Evolutionary conservation across 2,329 filamentous ascomycete species (phyloP).

Genomic region (Fusarium euwallaceae): DNA sequence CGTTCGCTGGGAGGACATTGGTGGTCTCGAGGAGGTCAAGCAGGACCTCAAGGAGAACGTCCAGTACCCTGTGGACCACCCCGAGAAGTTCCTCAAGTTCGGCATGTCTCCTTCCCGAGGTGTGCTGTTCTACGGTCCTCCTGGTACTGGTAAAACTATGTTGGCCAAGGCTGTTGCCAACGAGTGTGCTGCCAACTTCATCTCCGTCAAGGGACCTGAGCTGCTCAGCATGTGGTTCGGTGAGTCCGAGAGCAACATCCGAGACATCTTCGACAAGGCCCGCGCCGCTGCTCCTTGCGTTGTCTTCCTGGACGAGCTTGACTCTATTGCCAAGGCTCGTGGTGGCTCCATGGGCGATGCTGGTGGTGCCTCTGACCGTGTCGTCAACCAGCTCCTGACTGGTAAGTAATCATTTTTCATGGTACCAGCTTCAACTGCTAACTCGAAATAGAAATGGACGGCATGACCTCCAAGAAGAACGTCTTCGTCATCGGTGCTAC

Average conservation of each 20-base stretch:
- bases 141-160: slow-evolving; percentile 99
- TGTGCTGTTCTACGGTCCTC: slow-evolving; percentile 98
- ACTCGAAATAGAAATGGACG: slow-evolving; percentile 86
- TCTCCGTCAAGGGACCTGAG: slow-evolving; percentile 98
- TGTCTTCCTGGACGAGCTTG: slow-evolving; percentile 98
- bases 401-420: slow-evolving; percentile 67
- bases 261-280: slow-evolving; percentile 99
- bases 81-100: slow-evolving; percentile 99
- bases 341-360: slow-evolving; percentile 96
- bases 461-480: slow-evolving; percentile 99
- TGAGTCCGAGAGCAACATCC: slow-evolving; percentile 99
- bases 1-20: slow-evolving; percentile 99
- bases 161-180: slow-evolving; percentile 99
- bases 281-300: slow-evolving; percentile 97
- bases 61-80: slow-evolving; percentile 98
- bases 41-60: slow-evolving; percentile 99
- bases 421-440: slow-evolving; percentile 51
- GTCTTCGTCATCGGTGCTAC: slow-evolving; percentile 99
- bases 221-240: slow-evolving; percentile 99
- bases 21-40: slow-evolving; percentile 98
- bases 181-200: slow-evolving; percentile 99
- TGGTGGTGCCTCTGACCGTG: slow-evolving; percentile 97
- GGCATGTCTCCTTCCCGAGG: slow-evolving; percentile 97
- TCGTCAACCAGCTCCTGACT: slow-evolving; percentile 99
- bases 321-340: slow-evolving; percentile 99